Evolutionary conservation across 106 monocot genomes (phyloP).

Genomic region (Vanilla planifolia): DNA sequence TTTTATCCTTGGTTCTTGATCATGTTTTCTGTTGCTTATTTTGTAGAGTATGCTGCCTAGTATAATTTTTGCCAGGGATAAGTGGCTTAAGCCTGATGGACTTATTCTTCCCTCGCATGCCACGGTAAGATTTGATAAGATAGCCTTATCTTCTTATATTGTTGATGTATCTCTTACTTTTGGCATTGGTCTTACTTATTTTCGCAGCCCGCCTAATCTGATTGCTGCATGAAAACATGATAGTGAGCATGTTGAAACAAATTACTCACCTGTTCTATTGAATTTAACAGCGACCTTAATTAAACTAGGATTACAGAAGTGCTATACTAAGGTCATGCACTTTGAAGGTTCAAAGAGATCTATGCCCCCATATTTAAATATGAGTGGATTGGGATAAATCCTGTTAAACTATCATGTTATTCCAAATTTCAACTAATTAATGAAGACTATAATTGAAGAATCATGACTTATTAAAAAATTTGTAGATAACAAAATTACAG

Average conservation of each 20-base stretch:
- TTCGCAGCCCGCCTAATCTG: not conserved
- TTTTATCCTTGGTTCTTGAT: not conserved
- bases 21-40: not conserved
- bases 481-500: too few species aligned
- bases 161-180: not conserved
- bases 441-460: too few species aligned
- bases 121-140: slow-evolving; percentile 34
- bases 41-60: slow-evolving; percentile 92
- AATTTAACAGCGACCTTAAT: too few species aligned
- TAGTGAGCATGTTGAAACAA: not conserved
- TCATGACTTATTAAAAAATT: too few species aligned
- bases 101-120: slow-evolving; percentile 99
- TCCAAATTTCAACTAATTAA: too few species aligned
- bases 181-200: not conserved
- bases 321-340: too few species aligned
- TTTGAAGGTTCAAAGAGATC: too few species aligned
- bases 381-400: too few species aligned
- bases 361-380: too few species aligned
- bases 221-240: not conserved
- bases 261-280: not conserved
- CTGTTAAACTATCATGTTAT: too few species aligned
- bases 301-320: too few species aligned
- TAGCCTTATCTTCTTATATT: not conserved
- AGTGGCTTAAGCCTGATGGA: slow-evolving; percentile 92
- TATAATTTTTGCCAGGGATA: slow-evolving; percentile 86